A percentile compares a stretch with the other conserved stretches of the same genome.
phyloP scores from a whole-genome alignment of 805 yeast genomes.

The Sugiyamaella chiloensis region DNA sequence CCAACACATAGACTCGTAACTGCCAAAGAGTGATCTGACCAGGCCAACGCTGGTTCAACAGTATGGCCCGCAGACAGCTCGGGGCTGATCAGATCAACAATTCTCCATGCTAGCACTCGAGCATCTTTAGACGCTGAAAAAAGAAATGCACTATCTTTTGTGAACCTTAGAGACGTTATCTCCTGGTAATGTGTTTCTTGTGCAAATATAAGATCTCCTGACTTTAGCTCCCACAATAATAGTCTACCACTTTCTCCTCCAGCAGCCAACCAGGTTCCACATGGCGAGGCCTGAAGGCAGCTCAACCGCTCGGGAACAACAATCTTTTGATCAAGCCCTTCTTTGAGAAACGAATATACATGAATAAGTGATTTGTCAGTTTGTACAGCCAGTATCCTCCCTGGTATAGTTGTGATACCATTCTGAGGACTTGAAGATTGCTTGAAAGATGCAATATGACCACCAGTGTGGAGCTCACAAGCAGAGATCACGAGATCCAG shows the following conservation, averaged over 20 bases:
- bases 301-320: slow-evolving; percentile 79
- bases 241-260: slow-evolving; percentile 74
- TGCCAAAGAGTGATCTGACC: slow-evolving; percentile 43
- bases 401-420: slow-evolving; percentile 49
- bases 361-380: slow-evolving; percentile 70
- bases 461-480: slow-evolving; percentile 40
- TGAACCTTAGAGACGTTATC: slow-evolving; percentile 56
- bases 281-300: slow-evolving; percentile 48
- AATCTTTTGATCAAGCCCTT: slow-evolving; percentile 68
- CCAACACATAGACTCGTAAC: slow-evolving; percentile 48
- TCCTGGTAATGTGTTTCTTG: slow-evolving; percentile 84
- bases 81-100: slow-evolving; percentile 52
- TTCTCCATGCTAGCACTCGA: slow-evolving; percentile 70
- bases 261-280: slow-evolving; percentile 52
- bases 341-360: slow-evolving; percentile 66
- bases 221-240: slow-evolving; percentile 78
- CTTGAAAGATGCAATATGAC: slow-evolving; percentile 43
- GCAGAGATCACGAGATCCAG: slow-evolving; percentile 16
- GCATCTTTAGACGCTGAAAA: slow-evolving; percentile 82
- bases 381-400: slow-evolving; percentile 61
- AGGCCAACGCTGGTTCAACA: slow-evolving; percentile 25
- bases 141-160: slow-evolving; percentile 61
- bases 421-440: slow-evolving; percentile 47
- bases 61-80: slow-evolving; percentile 31
- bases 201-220: slow-evolving; percentile 70